Evolutionary conservation across 164 flowering plant genomes (phyloP).

Genomic region (Nelumbo lutea): DNA sequence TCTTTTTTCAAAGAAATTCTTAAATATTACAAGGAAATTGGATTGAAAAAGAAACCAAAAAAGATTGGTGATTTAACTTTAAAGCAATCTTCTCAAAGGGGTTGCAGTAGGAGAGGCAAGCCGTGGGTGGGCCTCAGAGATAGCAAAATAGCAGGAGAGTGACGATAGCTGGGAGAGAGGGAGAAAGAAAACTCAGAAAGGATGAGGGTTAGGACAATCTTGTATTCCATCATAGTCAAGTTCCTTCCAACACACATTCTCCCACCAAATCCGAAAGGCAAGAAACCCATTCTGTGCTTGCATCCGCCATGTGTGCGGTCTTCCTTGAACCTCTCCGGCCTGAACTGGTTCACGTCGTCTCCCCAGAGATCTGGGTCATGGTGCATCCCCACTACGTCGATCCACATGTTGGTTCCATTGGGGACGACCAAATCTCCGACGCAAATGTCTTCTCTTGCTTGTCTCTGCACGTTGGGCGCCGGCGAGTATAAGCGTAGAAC

Average conservation of each 20-base stretch:
- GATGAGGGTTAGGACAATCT: constrained; percentile 47
- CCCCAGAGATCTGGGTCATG: constrained; percentile 82
- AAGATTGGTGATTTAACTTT: no score
- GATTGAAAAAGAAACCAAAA: no score
- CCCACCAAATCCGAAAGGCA: constrained; percentile 94
- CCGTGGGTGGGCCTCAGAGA: constrained; percentile 65
- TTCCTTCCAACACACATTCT: constrained; percentile 83
- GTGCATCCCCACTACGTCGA: constrained; percentile 73
- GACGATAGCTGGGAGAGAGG: constrained; percentile 56
- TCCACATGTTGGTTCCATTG: constrained; percentile 86
- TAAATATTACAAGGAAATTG: no score
- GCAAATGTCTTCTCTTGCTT: constrained; percentile 58
- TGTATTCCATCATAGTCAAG: constrained; percentile 70
- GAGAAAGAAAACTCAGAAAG: constrained; percentile 64
- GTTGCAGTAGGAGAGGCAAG: constrained; percentile 50
- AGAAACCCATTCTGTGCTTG: constrained; percentile 79
- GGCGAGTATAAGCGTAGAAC: constrained; percentile 70
- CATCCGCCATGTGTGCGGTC: constrained; percentile 59
- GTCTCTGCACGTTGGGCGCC: constrained; percentile 79
- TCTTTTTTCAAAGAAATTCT: no score
- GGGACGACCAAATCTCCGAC: constrained; percentile 52
- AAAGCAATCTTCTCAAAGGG: constrained; percentile 17
- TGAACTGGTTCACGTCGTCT: constrained; percentile 62
- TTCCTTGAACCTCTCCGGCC: constrained; percentile 72
- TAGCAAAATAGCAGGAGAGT: constrained; percentile 61